A percentile compares a stretch with the other conserved stretches of the same genome.
These are phyloP conservation scores for Xylaria longipes DNA, from an alignment of 495 filamentous ascomycete genomes.

Conservation along the genomic window DNA sequence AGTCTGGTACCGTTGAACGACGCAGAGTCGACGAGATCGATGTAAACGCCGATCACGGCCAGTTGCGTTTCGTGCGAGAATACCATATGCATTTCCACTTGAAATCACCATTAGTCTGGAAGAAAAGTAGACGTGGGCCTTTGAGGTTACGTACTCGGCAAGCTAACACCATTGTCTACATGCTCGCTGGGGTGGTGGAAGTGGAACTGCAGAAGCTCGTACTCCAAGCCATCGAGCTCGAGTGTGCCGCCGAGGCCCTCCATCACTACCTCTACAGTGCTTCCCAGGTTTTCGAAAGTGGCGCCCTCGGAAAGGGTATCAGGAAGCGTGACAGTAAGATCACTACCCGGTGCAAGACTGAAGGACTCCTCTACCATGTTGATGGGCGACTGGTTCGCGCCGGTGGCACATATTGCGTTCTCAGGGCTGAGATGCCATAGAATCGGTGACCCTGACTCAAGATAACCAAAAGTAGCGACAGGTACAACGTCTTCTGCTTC, in stretches of 20 bases:
- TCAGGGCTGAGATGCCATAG: conserved; percentile 62
- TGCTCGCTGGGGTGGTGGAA: conserved; percentile 76
- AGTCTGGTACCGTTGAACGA: conserved; percentile 25
- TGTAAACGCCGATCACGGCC: conserved; percentile 65
- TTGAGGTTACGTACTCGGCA: conserved; percentile 46
- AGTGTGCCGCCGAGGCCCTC: conserved; percentile 47
- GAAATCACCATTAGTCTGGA: conserved; percentile 28
- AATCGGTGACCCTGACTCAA: conserved; percentile 58
- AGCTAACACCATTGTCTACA: conserved; percentile 52
- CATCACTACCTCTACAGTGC: conserved; percentile 63
- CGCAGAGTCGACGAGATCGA: conserved; percentile 57
- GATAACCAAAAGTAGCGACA: conserved; percentile 56
- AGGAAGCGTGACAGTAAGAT: conserved; percentile 41
- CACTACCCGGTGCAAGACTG: conserved; percentile 47
- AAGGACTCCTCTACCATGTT: conserved; percentile 53
- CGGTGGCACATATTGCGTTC: conserved; percentile 58
- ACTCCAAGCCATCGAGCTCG: conserved; percentile 53
- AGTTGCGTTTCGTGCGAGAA: conserved; percentile 55
- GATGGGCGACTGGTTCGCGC: conserved; percentile 69
- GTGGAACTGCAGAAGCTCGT: conserved; percentile 68
- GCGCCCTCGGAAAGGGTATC: conserved; percentile 45
- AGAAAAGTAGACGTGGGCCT: not conserved
- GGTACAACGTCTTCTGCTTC: conserved; percentile 40
- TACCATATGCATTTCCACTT: conserved; percentile 73
- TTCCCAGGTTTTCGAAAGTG: conserved; percentile 64